These are phyloP conservation scores for Glonium stellatum DNA, from an alignment of 495 filamentous ascomycete genomes.

Conservation along the genomic window DNA sequence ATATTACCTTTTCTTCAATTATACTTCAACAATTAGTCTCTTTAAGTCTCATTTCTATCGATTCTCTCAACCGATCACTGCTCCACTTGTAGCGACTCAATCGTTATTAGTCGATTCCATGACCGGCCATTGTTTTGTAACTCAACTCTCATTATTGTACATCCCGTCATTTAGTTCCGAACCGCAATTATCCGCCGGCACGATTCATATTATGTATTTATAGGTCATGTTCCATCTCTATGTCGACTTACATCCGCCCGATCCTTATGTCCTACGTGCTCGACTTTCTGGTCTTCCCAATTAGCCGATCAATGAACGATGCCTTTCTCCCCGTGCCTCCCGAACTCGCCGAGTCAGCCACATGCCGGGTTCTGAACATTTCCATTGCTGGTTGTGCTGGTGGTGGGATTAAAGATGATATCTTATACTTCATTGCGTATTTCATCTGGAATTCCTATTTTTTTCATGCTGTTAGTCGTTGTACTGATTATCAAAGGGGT, in stretches of 20 bases:
- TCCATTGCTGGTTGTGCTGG: not conserved
- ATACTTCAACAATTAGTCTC: too few species aligned
- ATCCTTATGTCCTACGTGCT: not conserved
- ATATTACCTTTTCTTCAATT: too few species aligned
- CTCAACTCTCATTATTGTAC: too few species aligned
- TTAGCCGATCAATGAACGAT: conserved; percentile 2
- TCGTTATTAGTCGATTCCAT: too few species aligned
- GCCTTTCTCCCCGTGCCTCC: not conserved
- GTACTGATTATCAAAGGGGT: not conserved
- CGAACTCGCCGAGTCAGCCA: not conserved
- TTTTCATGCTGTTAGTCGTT: not conserved
- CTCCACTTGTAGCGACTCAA: too few species aligned
- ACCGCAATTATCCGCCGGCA: too few species aligned
- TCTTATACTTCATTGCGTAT: not conserved
- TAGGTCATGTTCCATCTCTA: not conserved
- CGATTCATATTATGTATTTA: not conserved
- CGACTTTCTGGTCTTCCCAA: not conserved
- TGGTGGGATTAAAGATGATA: not conserved
- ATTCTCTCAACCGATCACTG: too few species aligned
- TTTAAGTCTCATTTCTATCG: too few species aligned
- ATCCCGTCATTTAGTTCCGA: too few species aligned
- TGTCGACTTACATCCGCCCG: not conserved
- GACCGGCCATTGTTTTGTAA: too few species aligned
- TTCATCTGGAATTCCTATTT: conserved; percentile 1
- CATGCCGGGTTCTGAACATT: not conserved